A percentile compares a stretch with the other conserved stretches of the same genome.
phyloP scores from a whole-genome alignment of 73 alveolate genomes.

The Loxodes magnus region DNA sequence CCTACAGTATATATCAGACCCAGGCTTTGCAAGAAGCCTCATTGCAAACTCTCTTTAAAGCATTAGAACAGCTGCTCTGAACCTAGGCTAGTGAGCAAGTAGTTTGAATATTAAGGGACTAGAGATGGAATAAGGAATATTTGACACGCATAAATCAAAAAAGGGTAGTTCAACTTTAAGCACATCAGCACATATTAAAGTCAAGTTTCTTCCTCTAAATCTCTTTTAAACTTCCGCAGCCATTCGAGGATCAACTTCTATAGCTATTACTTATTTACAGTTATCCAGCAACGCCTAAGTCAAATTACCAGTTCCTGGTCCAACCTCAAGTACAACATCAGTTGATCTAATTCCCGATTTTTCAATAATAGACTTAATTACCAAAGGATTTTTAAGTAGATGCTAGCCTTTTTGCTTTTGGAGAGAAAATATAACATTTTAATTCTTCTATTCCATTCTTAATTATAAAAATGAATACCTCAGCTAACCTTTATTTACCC shows the following conservation, averaged over 20 bases:
- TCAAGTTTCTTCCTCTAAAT: constrained; percentile 79
- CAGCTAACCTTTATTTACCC: constrained; percentile 9
- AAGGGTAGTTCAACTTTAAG: constrained; percentile 86
- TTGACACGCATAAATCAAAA: constrained; percentile 96
- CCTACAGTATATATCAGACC: constrained; percentile 93
- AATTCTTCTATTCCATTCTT: not conserved
- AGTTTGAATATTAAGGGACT: constrained; percentile 94
- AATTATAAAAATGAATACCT: constrained; percentile 1
- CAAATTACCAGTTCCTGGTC: constrained; percentile 99
- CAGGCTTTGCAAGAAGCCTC: constrained; percentile 97
- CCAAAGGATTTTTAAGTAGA: constrained; percentile 86
- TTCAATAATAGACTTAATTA: constrained; percentile 74
- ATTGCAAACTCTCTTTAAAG: constrained; percentile 96
- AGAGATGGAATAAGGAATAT: constrained; percentile 95
- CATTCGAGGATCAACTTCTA: constrained; percentile 84
- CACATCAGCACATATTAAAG: constrained; percentile 89
- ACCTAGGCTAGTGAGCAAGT: constrained; percentile 89
- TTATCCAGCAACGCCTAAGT: constrained; percentile 82
- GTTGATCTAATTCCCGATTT: constrained; percentile 94
- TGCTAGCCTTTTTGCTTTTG: constrained; percentile 80
- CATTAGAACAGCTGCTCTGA: constrained; percentile 95
- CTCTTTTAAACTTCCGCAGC: constrained; percentile 79
- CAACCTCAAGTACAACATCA: constrained; percentile 92
- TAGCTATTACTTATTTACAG: constrained; percentile 89
- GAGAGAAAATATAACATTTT: constrained; percentile 24